phyloP scores from a whole-genome alignment of 331 rosid genomes.

The Quercus phellos region DNA sequence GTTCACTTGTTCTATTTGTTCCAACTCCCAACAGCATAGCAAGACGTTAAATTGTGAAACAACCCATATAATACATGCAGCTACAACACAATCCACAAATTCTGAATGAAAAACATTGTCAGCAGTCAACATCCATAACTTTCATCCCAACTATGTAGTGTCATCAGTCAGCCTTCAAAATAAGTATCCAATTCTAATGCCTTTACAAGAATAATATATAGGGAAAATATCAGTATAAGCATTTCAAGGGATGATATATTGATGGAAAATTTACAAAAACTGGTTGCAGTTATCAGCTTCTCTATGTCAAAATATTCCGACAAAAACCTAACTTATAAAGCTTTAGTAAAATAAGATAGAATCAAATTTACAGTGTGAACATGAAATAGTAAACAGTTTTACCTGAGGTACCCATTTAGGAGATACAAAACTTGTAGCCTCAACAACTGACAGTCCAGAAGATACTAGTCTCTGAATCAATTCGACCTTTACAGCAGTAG shows the following conservation, averaged over 20 bases:
- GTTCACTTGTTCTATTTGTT: background rate
- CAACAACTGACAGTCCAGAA: constrained; percentile 69
- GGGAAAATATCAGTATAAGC: background rate
- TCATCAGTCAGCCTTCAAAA: background rate
- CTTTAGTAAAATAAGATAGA: background rate
- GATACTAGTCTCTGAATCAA: constrained; percentile 68
- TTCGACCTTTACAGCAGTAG: constrained; percentile 68
- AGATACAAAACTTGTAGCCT: constrained; percentile 93
- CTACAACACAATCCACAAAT: background rate
- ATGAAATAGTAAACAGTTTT: constrained; percentile 5
- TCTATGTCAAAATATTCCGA: too few relatives aligned
- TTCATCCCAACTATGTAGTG: background rate
- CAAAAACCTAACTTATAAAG: background rate
- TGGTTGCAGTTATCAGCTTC: background rate
- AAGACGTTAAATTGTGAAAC: background rate
- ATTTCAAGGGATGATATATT: background rate
- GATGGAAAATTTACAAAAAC: background rate
- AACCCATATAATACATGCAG: background rate
- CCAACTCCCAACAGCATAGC: background rate
- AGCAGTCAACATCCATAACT: background rate
- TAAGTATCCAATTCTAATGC: background rate
- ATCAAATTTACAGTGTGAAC: constrained; percentile 4
- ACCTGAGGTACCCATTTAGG: constrained; percentile 98
- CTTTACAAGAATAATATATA: background rate
- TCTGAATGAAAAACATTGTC: background rate